Percentiles rank a stretch among this genome's conserved stretches.
Conservation (phyloP, 1,284 basidiomycete genomes). For the Ustilago hordei region DNA sequence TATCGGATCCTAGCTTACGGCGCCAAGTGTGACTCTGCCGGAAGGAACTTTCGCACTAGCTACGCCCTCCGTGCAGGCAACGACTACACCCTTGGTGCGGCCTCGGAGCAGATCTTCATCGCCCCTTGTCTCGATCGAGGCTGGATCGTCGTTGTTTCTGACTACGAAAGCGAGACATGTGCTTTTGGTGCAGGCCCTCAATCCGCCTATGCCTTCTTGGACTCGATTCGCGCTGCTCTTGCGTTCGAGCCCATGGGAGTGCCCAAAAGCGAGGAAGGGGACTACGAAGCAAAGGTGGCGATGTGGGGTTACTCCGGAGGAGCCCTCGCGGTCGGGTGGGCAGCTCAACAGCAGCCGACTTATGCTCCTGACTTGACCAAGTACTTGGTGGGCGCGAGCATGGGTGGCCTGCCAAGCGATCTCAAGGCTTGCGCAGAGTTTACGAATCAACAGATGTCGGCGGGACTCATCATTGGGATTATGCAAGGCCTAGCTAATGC, state of each 20-base stretch:
- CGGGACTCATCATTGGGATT: slow-evolving; percentile 55
- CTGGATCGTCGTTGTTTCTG: slow-evolving; percentile 58
- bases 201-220: slow-evolving; percentile 57
- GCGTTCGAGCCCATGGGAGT: slow-evolving; percentile 48
- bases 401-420: slow-evolving; percentile 61
- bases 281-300: slow-evolving; percentile 38
- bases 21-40: slow-evolving; percentile 47
- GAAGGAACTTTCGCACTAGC: slow-evolving; percentile 44
- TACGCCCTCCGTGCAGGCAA: slow-evolving; percentile 45
- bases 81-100: slow-evolving; percentile 35
- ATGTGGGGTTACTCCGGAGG: slow-evolving; percentile 66
- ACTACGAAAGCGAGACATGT: slow-evolving; percentile 61
- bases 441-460: slow-evolving; percentile 43
- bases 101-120: slow-evolving; percentile 59
- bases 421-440: slow-evolving; percentile 43
- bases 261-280: slow-evolving; percentile 9
- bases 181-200: slow-evolving; percentile 60
- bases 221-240: slow-evolving; percentile 57
- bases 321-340: slow-evolving; percentile 64
- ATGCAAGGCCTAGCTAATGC: slow-evolving; percentile 57
- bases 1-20: slow-evolving; percentile 38
- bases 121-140: slow-evolving; percentile 56
- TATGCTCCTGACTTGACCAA: slow-evolving; percentile 56
- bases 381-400: slow-evolving; percentile 53
- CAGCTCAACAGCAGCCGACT: slow-evolving; percentile 47